Base-by-base conservation (phyloP, 768 basidiomycete genomes). In the Russula foetens region DNA sequence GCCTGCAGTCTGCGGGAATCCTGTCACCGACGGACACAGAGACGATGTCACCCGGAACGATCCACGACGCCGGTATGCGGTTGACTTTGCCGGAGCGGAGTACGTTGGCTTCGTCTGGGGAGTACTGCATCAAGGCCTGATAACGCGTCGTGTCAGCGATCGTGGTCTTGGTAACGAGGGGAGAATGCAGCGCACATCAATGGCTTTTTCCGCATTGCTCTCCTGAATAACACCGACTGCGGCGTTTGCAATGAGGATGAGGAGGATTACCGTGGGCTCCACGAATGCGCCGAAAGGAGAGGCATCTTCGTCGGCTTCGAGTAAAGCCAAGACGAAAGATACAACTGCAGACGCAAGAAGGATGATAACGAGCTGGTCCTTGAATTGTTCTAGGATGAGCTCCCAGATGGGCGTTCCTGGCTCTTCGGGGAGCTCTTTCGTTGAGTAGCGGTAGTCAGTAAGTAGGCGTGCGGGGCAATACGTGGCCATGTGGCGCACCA, bases 301-400 rank as follows among this genome's bases (percentile, higher is more conserved):
- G 59, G 85, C 77, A 52, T 84, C 84, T 14, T 84, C 79, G 1
- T 83, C 77, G 59, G 88, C 84, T 69, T 99, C 96, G 58, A 98
- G 77, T 33, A 96, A 73, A 8, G 96, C 96, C 43, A 99, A 79
- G 15, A 95, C 77, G 73, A 99, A 95, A 11, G 96, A 98, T 66
- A 98, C 81, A 47, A 90, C 85, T 14, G 96, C 96, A 1, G 94
- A 97, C 2, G 82, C 94, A 48, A 99, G 86, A 35, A 99, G 82
- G 70, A 99, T 98, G 64, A 99, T 86, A 44, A 99, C 96, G 29
- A 99, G 84, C 73, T 97, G 93, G 75, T 99, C 96, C 78, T 98
- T 89, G 81, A 99, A 99, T 75, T 99, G 96, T 67, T 97, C 94
- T n/a, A 99, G 80, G 61, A 99, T 88, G 62, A 98, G 84, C 70